Percentiles rank a stretch among this genome's conserved stretches.
phyloP scores from a whole-genome alignment of 225 moss, liverwort and hornwort species.

The Pleurozium schreberi region DNA sequence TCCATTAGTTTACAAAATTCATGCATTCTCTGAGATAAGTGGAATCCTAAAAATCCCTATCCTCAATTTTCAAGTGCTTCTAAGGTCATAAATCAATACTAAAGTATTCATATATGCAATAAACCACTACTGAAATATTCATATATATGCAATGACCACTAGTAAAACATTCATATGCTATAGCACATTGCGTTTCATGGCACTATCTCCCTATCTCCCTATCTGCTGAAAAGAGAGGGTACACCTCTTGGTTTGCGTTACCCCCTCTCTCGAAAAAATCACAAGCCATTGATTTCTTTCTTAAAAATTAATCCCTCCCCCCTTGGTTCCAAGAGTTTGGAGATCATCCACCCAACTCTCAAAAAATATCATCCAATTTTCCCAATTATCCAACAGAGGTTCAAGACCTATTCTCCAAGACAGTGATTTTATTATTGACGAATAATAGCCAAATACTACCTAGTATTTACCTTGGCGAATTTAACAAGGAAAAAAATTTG shows the following conservation, averaged over 20 bases:
- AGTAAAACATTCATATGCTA: not conserved
- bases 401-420: not conserved
- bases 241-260: too few species aligned
- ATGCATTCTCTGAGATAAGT: rapidly evolving
- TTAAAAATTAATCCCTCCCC: not conserved
- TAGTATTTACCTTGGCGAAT: too few species aligned
- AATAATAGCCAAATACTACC: too few species aligned
- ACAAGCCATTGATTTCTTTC: too few species aligned
- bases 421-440: too few species aligned
- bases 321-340: rapidly evolving
- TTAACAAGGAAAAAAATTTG: not conserved
- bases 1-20: not conserved
- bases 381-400: not conserved
- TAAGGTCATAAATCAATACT: too few species aligned
- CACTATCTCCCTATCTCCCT: too few species aligned
- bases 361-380: not conserved
- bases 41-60: not conserved
- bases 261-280: too few species aligned
- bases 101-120: rapidly evolving
- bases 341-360: not conserved
- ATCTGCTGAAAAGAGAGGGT: too few species aligned
- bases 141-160: not conserved
- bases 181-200: rapidly evolving
- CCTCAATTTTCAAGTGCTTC: rapidly evolving
- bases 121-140: too few species aligned